phyloP scores from a whole-genome alignment of 345 rosid species.

The Geranium brycei region DNA sequence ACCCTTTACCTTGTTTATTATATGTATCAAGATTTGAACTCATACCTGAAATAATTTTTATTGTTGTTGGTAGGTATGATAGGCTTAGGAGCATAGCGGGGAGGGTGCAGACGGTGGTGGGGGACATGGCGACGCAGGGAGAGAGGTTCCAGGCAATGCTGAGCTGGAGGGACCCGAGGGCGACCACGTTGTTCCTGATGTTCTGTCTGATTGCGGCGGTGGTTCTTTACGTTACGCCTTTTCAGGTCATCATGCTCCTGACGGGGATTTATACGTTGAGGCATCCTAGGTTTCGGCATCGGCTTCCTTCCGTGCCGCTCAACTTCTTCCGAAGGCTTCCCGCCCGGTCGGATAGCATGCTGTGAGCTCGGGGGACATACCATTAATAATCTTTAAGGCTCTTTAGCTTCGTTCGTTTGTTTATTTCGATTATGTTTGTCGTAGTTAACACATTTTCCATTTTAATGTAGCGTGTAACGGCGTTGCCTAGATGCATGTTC shows the following conservation, averaged over 20 bases:
- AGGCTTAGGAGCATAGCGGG: slow-evolving; percentile 85
- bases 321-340: slow-evolving; percentile 94
- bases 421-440: too few species aligned
- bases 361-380: slow-evolving; percentile 21
- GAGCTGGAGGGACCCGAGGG: slow-evolving; percentile 97
- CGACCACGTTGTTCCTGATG: slow-evolving; percentile 67
- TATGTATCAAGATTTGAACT: too few species aligned
- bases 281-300: slow-evolving; percentile 88
- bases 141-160: slow-evolving; percentile 73
- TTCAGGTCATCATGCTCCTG: slow-evolving; percentile 71
- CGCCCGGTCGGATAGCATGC: slow-evolving; percentile 87
- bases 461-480: too few species aligned
- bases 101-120: slow-evolving; percentile 85
- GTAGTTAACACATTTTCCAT: too few species aligned
- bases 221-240: slow-evolving; percentile 75
- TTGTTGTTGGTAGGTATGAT: slow-evolving; percentile 28
- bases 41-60: too few species aligned
- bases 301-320: slow-evolving; percentile 69
- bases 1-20: too few species aligned
- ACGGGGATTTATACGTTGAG: slow-evolving; percentile 57
- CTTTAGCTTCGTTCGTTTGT: too few species aligned
- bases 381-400: too few species aligned
- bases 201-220: slow-evolving; percentile 78
- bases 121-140: slow-evolving; percentile 90
- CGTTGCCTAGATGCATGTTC: too few species aligned